Conservation (phyloP, 23 red algal genomes). For the Porphyridium purpureum region DNA sequence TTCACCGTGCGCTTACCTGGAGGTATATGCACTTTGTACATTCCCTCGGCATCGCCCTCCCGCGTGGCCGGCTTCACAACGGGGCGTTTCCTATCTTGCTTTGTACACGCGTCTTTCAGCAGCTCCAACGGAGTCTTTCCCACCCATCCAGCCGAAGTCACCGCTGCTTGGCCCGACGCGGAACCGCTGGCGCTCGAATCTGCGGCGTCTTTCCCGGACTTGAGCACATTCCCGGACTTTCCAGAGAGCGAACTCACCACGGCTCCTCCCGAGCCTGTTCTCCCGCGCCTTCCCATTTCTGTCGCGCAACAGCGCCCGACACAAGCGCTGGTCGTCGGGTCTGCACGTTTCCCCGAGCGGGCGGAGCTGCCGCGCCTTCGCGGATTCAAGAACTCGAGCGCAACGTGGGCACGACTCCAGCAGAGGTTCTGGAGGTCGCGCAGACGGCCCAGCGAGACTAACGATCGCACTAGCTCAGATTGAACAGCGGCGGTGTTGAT, state of each 20-base stretch:
- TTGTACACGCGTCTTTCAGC: not conserved
- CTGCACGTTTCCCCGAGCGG: too few relatives aligned
- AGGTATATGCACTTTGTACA: constrained; percentile 7
- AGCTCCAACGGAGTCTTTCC: not conserved
- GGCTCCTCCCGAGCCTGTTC: constrained; percentile 66
- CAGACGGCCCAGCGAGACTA: too few relatives aligned
- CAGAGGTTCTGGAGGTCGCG: too few relatives aligned
- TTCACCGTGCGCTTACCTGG: constrained; percentile 28
- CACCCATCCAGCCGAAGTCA: too few relatives aligned
- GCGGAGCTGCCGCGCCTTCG: too few relatives aligned
- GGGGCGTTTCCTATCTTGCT: not conserved
- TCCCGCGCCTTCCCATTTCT: constrained; percentile 61
- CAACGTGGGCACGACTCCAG: too few relatives aligned
- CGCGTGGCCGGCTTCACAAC: constrained; percentile 3
- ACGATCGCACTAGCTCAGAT: too few relatives aligned
- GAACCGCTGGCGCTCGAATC: not conserved
- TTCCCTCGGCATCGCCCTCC: not conserved
- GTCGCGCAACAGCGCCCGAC: too few relatives aligned
- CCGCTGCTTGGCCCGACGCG: too few relatives aligned
- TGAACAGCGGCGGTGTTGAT: too few relatives aligned
- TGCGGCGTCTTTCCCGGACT: not conserved
- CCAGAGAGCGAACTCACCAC: constrained; percentile 72
- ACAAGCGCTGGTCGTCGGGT: too few relatives aligned
- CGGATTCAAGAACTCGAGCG: too few relatives aligned
- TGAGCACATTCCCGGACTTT: constrained; percentile 21